Percentiles rank a stretch among this genome's conserved stretches.
Conservation (phyloP, 495 filamentous ascomycete genomes). For the Penicillium paradoxum region DNA sequence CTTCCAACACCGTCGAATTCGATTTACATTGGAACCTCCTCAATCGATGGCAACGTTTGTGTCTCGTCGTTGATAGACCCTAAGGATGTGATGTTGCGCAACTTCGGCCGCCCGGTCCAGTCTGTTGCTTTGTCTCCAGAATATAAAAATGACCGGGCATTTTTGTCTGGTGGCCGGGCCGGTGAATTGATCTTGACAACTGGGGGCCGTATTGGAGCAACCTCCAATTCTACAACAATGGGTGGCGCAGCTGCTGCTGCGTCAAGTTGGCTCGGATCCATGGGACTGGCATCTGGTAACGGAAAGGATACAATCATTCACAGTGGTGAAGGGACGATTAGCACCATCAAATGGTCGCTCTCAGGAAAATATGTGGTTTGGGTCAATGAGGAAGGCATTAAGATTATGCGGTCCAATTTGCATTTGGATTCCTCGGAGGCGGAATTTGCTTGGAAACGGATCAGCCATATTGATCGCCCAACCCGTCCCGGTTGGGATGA, state of each 20-base stretch:
- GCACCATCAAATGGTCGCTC: conserved; percentile 85
- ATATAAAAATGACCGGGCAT: conserved; percentile 80
- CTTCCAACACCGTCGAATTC: conserved; percentile 73
- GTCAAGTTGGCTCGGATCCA: conserved; percentile 84
- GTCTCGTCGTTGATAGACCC: conserved; percentile 73
- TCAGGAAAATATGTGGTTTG: conserved; percentile 88
- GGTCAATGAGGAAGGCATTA: conserved; percentile 94
- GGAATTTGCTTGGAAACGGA: conserved; percentile 91
- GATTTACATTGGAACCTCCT: conserved; percentile 88
- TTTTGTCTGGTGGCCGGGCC: conserved; percentile 84
- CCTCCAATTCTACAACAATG: conserved; percentile 72
- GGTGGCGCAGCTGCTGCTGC: conserved; percentile 73
- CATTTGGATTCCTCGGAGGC: conserved; percentile 69
- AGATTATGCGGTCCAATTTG: conserved; percentile 90
- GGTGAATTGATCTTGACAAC: conserved; percentile 87
- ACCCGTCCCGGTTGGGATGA: conserved; percentile 81
- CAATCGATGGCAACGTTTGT: conserved; percentile 93
- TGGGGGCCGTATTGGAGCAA: conserved; percentile 71
- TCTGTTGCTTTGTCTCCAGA: conserved; percentile 88
- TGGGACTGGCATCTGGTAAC: conserved; percentile 69
- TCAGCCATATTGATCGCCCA: conserved; percentile 84
- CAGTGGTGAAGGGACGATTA: conserved; percentile 86
- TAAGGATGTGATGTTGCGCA: conserved; percentile 80
- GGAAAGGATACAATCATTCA: conserved; percentile 88
- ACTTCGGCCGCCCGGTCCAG: conserved; percentile 88